These are phyloP conservation scores for Neurospora sublineolata DNA, from an alignment of 495 filamentous ascomycete genomes.

Conservation along the genomic window DNA sequence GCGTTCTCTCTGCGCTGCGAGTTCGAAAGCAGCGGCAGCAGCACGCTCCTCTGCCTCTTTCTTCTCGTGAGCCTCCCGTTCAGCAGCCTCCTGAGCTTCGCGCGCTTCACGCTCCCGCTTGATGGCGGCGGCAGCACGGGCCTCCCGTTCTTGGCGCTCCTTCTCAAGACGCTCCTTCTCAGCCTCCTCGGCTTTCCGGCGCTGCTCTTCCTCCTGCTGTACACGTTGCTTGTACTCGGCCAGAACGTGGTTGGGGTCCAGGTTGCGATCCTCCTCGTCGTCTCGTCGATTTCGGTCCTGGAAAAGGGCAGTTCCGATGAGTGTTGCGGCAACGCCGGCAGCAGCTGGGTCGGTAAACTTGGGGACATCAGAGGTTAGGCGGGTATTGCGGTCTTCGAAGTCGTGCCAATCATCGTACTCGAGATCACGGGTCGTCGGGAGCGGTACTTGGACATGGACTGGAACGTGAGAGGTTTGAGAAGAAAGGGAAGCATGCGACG, in stretches of 20 bases:
- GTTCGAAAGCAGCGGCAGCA: background rate
- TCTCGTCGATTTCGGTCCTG: background rate
- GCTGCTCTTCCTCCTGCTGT: slow-evolving; percentile 6
- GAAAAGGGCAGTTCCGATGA: slow-evolving; percentile 17
- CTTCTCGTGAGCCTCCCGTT: background rate
- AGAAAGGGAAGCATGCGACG: background rate
- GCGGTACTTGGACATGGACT: background rate
- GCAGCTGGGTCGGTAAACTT: slow-evolving; percentile 33
- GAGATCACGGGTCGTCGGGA: slow-evolving; percentile 1
- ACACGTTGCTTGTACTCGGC: slow-evolving; percentile 7
- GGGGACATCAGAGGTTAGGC: slow-evolving; percentile 14
- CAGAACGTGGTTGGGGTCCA: slow-evolving; percentile 7
- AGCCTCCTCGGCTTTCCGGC: background rate
- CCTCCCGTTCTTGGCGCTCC: background rate
- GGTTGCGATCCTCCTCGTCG: slow-evolving; percentile 8
- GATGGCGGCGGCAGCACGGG: background rate
- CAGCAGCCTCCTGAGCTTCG: background rate
- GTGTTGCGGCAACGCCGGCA: slow-evolving; percentile 37
- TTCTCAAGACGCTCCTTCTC: background rate
- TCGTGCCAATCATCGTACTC: slow-evolving; percentile 17
- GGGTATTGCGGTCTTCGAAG: slow-evolving; percentile 16
- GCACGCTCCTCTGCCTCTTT: background rate
- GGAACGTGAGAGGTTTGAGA: background rate
- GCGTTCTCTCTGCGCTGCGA: background rate
- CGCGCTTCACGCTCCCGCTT: background rate